A percentile compares a stretch with the other conserved stretches of the same genome.
These are phyloP conservation scores for Parachaetomium inaequale DNA, from an alignment of 495 filamentous ascomycete genomes.

Conservation along the genomic window DNA sequence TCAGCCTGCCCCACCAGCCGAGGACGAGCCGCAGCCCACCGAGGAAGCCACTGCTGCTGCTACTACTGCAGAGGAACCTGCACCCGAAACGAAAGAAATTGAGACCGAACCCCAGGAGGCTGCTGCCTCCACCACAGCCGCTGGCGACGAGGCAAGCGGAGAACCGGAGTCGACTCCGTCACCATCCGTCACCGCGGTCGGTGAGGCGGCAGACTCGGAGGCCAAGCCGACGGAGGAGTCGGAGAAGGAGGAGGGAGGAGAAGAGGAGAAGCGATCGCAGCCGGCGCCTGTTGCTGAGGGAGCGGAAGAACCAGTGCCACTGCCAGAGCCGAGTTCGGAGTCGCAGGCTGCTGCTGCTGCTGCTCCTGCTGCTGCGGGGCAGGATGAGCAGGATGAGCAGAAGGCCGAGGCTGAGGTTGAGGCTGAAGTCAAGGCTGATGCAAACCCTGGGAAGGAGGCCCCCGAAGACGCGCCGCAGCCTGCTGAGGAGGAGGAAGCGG, in stretches of 20 bases:
- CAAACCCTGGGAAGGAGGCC: conserved; percentile 18
- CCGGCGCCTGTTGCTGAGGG: no score
- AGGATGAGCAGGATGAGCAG: neutral
- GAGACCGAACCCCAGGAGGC: neutral
- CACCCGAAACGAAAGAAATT: neutral
- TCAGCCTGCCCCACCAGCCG: no score
- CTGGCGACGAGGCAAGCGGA: neutral
- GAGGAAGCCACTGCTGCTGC: neutral
- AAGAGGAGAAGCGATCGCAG: no score
- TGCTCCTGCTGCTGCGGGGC: no score
- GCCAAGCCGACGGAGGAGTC: neutral
- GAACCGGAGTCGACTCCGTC: neutral
- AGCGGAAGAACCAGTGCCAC: conserved; percentile 13
- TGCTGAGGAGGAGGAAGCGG: neutral
- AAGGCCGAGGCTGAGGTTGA: neutral
- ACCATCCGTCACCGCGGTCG: neutral
- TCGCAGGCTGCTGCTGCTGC: neutral
- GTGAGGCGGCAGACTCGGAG: neutral
- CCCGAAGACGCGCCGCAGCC: conserved; percentile 8
- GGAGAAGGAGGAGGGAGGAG: neutral
- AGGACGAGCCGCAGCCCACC: neutral
- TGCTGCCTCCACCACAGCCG: neutral
- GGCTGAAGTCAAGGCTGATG: neutral
- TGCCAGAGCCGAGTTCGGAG: conserved; percentile 13
- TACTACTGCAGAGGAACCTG: neutral